Conservation (phyloP, 371 early-diverging fungal genomes). For the Syncephalastrum monosporum region DNA sequence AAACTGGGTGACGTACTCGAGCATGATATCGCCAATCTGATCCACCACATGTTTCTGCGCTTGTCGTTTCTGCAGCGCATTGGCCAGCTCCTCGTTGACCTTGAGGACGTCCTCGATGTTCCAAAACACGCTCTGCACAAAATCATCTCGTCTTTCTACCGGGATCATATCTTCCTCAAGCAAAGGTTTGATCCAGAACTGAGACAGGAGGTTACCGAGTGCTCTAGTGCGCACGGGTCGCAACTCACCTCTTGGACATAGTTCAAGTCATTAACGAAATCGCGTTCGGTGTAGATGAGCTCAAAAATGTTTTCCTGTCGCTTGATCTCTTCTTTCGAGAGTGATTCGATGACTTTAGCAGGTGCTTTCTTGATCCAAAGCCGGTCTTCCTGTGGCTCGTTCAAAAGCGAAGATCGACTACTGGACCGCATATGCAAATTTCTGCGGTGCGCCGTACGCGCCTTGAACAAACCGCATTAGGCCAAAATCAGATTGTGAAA, state of each 20-base stretch:
- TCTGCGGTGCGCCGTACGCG: conserved; percentile 8
- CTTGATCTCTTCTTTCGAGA: conserved; percentile 75
- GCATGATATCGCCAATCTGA: conserved; percentile 85
- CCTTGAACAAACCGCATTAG: background rate
- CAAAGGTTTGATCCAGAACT: conserved; percentile 78
- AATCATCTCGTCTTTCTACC: conserved; percentile 44
- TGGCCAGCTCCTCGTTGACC: conserved; percentile 68
- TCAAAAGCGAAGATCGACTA: conserved; percentile 17
- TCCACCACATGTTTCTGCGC: conserved; percentile 67
- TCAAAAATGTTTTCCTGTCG: conserved; percentile 95
- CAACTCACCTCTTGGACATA: conserved; percentile 56
- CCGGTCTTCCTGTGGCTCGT: conserved; percentile 31
- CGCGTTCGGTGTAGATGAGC: conserved; percentile 86
- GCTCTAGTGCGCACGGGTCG: background rate
- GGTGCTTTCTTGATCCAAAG: conserved; percentile 69
- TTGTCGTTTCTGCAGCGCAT: conserved; percentile 71
- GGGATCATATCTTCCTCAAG: conserved; percentile 49
- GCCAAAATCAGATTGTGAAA: background rate
- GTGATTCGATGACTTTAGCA: conserved; percentile 66
- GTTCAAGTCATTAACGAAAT: conserved; percentile 81
- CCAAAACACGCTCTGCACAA: conserved; percentile 79
- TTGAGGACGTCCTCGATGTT: conserved; percentile 75
- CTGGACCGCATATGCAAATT: conserved; percentile 12
- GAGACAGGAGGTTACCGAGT: background rate
- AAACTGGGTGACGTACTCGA: conserved; percentile 70